phyloP scores from a whole-genome alignment of 352 stramenopile species.

The Phytophthora tentaculata region DNA sequence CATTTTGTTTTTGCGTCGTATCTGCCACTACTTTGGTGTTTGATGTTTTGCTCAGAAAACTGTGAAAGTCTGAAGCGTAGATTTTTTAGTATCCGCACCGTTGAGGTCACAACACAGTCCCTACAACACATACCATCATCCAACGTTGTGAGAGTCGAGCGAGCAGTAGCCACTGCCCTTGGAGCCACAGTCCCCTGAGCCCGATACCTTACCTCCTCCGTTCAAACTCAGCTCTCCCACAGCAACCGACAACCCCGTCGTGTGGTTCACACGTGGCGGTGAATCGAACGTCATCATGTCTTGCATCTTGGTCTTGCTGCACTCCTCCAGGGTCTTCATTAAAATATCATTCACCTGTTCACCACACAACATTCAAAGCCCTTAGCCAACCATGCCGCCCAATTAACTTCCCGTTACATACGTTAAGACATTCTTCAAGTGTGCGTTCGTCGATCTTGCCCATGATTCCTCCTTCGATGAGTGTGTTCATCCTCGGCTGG shows the following conservation, averaged over 20 bases:
- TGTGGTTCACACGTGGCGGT: slow-evolving; percentile 40
- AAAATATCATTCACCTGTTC: slow-evolving; percentile 81
- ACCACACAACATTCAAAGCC: slow-evolving; percentile 1
- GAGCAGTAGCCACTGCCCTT: slow-evolving; percentile 21
- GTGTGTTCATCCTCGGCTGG: slow-evolving; percentile 86
- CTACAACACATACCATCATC: slow-evolving; percentile 52
- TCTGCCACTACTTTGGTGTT: slow-evolving; percentile 17
- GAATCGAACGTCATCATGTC: slow-evolving; percentile 73
- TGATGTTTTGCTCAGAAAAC: slow-evolving; percentile 46
- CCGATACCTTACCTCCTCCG: slow-evolving; percentile 22
- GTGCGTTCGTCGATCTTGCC: slow-evolving; percentile 86
- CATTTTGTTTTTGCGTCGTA: background rate
- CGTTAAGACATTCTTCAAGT: slow-evolving; percentile 84
- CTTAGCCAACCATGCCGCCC: background rate
- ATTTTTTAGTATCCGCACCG: slow-evolving; percentile 14
- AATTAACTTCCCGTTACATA: slow-evolving; percentile 27
- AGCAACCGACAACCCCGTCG: slow-evolving; percentile 21
- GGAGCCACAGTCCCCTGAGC: slow-evolving; percentile 1
- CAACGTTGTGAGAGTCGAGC: slow-evolving; percentile 43
- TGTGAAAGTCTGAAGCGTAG: slow-evolving; percentile 51
- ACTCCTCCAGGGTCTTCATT: slow-evolving; percentile 80
- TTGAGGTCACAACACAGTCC: slow-evolving; percentile 21
- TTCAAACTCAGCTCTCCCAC: slow-evolving; percentile 45
- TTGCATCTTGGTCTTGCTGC: slow-evolving; percentile 32
- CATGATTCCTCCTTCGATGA: slow-evolving; percentile 87